These are phyloP conservation scores for Neoscytalidium dimidiatum DNA, from an alignment of 2,329 filamentous ascomycete genomes.

Conservation along the genomic window DNA sequence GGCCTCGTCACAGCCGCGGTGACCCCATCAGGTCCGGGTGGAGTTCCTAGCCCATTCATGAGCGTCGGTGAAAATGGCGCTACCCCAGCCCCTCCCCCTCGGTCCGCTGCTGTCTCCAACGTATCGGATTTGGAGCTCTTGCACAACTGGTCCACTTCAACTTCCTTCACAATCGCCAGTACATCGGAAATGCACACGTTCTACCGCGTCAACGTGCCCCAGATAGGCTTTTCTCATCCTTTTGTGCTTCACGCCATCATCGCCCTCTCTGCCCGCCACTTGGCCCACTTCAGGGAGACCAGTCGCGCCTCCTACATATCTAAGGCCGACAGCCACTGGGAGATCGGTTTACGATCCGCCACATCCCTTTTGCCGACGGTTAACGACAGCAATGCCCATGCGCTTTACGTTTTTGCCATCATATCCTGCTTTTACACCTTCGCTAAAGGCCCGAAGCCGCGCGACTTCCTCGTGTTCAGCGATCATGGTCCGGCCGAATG, in stretches of 20 bases:
- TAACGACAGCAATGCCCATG: background rate
- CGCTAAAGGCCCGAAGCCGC: background rate
- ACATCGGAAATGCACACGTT: constrained; percentile 26
- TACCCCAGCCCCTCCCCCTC: background rate
- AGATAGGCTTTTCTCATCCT: constrained; percentile 42
- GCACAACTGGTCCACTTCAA: constrained; percentile 34
- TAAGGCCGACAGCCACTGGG: constrained; percentile 4
- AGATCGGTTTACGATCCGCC: background rate
- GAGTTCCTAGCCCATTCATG: background rate
- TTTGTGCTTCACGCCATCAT: constrained; percentile 49
- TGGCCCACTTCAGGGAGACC: constrained; percentile 22
- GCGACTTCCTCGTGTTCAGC: constrained; percentile 17
- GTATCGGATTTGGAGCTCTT: constrained; percentile 32
- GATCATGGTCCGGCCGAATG: constrained; percentile 11
- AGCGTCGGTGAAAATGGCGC: background rate
- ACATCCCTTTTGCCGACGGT: background rate
- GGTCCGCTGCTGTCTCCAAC: constrained; percentile 19
- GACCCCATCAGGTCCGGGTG: background rate
- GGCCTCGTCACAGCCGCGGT: background rate
- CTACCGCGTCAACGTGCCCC: constrained; percentile 28
- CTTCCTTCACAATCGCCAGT: constrained; percentile 27
- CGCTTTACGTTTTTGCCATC: constrained; percentile 13
- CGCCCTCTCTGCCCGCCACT: constrained; percentile 48
- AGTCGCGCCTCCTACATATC: background rate
- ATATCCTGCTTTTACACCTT: constrained; percentile 9